Conservation (phyloP, 2,329 filamentous ascomycete species). For the Xylaria sp. region DNA sequence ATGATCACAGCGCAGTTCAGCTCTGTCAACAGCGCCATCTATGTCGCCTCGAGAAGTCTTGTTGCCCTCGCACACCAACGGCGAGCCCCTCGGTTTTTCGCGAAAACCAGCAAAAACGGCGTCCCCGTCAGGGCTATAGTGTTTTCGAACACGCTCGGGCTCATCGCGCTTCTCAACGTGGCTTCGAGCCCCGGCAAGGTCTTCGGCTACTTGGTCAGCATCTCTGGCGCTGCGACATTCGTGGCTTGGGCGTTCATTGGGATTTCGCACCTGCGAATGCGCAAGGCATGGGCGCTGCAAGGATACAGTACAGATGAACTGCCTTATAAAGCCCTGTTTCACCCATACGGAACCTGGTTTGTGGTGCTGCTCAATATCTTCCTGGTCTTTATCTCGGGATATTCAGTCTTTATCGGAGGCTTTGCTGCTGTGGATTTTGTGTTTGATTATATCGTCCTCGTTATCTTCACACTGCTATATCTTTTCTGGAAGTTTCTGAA, state of each 20-base stretch:
- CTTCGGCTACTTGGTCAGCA: constrained; percentile 47
- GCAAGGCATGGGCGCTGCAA: constrained; percentile 45
- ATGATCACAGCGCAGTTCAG: constrained; percentile 52
- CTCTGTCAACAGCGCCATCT: constrained; percentile 50
- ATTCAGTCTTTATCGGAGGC: constrained; percentile 45
- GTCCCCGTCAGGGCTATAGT: constrained; percentile 46
- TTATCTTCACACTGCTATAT: constrained; percentile 44
- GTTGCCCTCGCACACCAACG: constrained; percentile 45
- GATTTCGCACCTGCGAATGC: constrained; percentile 47
- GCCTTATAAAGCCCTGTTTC: constrained; percentile 42
- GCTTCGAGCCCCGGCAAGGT: constrained; percentile 48
- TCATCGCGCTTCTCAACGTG: constrained; percentile 49
- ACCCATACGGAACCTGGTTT: constrained; percentile 46
- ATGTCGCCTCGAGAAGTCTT: constrained; percentile 48
- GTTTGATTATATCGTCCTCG: constrained; percentile 46
- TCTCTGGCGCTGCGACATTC: constrained; percentile 47
- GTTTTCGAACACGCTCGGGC: constrained; percentile 49
- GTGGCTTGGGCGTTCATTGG: constrained; percentile 50
- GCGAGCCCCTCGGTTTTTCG: constrained; percentile 47
- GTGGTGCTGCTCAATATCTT: constrained; percentile 46
- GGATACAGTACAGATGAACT: constrained; percentile 43
- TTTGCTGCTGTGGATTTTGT: constrained; percentile 47
- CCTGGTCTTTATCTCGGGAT: constrained; percentile 48
- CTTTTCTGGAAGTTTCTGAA: constrained; percentile 47
- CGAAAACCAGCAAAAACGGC: constrained; percentile 45